Evolutionary conservation across 2,329 filamentous ascomycete species (phyloP).

Genomic region (Berkeleyomyces rouxiae): DNA sequence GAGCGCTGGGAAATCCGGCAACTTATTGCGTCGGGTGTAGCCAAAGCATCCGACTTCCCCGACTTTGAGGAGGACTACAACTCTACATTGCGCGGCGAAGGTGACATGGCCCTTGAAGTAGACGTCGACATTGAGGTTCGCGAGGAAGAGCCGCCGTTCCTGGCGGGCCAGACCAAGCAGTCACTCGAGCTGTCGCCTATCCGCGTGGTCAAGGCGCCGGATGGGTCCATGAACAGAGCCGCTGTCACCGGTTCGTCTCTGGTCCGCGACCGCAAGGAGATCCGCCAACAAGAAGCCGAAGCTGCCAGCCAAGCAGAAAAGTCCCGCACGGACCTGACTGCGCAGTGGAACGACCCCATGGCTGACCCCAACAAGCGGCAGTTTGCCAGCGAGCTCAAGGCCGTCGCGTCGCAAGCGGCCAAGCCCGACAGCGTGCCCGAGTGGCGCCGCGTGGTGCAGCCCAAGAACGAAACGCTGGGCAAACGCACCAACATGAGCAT

Average conservation of each 20-base stretch:
- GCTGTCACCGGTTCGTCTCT: constrained; percentile 84
- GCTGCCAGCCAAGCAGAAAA: constrained; percentile 51
- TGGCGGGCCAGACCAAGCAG: constrained; percentile 91
- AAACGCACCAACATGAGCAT: constrained; percentile 84
- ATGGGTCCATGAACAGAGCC: constrained; percentile 92
- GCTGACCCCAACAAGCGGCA: constrained; percentile 66
- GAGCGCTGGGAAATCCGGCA: constrained; percentile 97
- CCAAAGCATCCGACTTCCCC: constrained; percentile 83
- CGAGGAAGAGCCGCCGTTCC: constrained; percentile 91
- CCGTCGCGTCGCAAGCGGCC: constrained; percentile 41
- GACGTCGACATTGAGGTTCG: constrained; percentile 94
- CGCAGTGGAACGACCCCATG: constrained; percentile 97
- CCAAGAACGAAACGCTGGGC: constrained; percentile 64
- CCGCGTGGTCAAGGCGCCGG: constrained; percentile 88
- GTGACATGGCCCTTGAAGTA: constrained; percentile 80
- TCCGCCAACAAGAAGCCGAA: constrained; percentile 76
- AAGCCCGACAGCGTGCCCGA: constrained; percentile 62
- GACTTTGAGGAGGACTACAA: constrained; percentile 91
- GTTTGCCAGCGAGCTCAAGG: constrained; percentile 72
- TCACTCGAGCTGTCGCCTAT: constrained; percentile 91
- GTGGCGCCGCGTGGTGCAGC: constrained; percentile 75
- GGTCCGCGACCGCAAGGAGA: constrained; percentile 75
- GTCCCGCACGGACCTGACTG: constrained; percentile 64
- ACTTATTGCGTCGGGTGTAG: constrained; percentile 84
- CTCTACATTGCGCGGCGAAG: constrained; percentile 69